Evolutionary conservation across 2,329 filamentous ascomycete species (phyloP).

Genomic region (Cladosporium sp.): DNA sequence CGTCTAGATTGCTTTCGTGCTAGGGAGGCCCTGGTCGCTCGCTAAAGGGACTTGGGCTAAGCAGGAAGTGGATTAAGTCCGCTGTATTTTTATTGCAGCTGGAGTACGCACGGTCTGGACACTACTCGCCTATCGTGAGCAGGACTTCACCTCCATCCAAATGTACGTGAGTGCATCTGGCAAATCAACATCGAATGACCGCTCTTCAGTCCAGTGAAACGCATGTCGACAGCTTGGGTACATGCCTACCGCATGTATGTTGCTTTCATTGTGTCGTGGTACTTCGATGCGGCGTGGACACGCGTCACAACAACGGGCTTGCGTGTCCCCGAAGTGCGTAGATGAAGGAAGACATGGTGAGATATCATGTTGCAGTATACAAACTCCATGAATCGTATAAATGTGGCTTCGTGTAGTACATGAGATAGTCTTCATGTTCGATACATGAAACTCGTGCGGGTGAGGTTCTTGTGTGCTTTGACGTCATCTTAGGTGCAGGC

Average conservation of each 20-base stretch:
- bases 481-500: neutral
- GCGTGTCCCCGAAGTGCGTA: neutral
- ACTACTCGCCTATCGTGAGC: neutral
- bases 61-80: constrained; percentile 1
- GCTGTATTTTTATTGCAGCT: neutral
- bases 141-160: neutral
- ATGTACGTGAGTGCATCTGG: neutral
- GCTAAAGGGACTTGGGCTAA: neutral
- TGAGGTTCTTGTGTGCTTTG: neutral
- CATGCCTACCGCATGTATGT: neutral
- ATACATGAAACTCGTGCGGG: too few species aligned
- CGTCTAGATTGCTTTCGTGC: neutral
- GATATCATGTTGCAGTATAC: neutral
- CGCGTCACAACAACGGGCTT: neutral
- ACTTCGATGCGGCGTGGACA: neutral
- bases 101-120: neutral
- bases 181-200: neutral
- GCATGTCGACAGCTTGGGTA: neutral
- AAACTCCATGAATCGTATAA: too few species aligned
- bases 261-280: neutral
- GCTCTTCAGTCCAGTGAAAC: neutral
- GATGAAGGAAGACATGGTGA: neutral
- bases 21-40: constrained; percentile 1
- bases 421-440: too few species aligned
- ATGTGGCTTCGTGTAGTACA: too few species aligned